Conservation (phyloP, 2,329 filamentous ascomycete genomes). For the Furcasterigmium sp. region DNA sequence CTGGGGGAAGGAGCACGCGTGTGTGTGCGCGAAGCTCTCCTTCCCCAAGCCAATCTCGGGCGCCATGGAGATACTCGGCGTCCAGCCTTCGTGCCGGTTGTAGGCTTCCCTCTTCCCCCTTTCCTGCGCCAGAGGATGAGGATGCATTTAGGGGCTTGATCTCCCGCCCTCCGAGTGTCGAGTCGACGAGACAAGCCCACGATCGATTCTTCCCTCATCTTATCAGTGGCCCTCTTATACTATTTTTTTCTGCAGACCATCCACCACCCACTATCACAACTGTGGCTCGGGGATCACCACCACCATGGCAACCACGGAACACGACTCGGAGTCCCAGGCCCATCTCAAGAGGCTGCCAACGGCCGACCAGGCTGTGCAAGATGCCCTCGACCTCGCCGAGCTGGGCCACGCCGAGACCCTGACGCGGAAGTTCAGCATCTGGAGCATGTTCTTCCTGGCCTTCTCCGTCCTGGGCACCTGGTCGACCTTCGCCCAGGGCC, state of each 20-base stretch:
- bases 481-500: slow-evolving; percentile 47
- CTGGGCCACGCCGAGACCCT: slow-evolving; percentile 34
- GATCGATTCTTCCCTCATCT: no score
- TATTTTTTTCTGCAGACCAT: not conserved
- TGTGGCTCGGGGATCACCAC: not conserved
- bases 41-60: no score
- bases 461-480: slow-evolving; percentile 55
- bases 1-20: no score
- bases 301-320: not conserved
- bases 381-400: slow-evolving; percentile 32
- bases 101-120: no score
- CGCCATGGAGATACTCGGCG: no score
- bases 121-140: no score
- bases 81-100: no score
- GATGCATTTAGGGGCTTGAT: no score
- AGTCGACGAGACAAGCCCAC: no score
- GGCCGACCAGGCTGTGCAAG: slow-evolving; percentile 10
- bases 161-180: no score
- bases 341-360: slow-evolving; percentile 2
- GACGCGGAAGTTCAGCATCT: slow-evolving; percentile 42
- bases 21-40: no score
- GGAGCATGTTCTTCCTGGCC: slow-evolving; percentile 52
- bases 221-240: not conserved
- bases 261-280: not conserved
- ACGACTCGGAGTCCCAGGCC: slow-evolving; percentile 2